A percentile compares a stretch with the other conserved stretches of the same genome.
phyloP scores from a whole-genome alignment of 495 filamentous ascomycete genomes.

The Copromyces sp. region DNA sequence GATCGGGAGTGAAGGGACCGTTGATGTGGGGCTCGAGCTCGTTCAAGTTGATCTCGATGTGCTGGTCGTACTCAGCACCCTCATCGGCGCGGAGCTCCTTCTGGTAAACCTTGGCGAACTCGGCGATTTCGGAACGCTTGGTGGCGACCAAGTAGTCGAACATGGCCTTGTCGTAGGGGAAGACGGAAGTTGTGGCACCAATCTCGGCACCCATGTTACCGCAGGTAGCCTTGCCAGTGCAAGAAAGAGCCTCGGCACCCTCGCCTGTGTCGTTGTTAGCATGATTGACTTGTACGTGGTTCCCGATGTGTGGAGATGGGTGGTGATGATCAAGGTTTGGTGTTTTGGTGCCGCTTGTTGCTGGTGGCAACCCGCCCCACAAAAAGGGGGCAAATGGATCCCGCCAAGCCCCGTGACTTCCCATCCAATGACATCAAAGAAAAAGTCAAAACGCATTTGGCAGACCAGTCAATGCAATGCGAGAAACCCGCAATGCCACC shows the following conservation, averaged over 20 bases:
- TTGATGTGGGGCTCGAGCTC: conserved; percentile 98
- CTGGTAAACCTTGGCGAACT: conserved; percentile 77
- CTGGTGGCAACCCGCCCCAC: background rate
- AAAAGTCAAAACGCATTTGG: background rate
- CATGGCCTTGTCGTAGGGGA: conserved; percentile 98
- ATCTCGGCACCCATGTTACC: conserved; percentile 85
- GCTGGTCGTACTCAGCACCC: conserved; percentile 92
- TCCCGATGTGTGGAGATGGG: conserved; percentile 23
- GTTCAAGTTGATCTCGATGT: conserved; percentile 89
- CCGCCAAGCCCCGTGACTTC: background rate
- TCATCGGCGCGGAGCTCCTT: conserved; percentile 82
- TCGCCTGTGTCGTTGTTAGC: conserved; percentile 35
- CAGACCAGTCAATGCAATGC: background rate
- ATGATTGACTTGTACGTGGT: background rate
- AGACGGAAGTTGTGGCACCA: conserved; percentile 93
- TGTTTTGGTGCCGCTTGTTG: background rate
- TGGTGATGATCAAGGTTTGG: background rate
- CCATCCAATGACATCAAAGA: background rate
- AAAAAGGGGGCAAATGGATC: background rate
- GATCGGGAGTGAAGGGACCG: conserved; percentile 98
- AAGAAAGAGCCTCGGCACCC: conserved; percentile 58
- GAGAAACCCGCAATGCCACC: background rate
- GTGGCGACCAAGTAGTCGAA: conserved; percentile 91
- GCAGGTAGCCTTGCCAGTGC: conserved; percentile 59
- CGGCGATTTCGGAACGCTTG: conserved; percentile 82